Conservation (phyloP, 805 yeast species). For the Nakazawaea populi region DNA sequence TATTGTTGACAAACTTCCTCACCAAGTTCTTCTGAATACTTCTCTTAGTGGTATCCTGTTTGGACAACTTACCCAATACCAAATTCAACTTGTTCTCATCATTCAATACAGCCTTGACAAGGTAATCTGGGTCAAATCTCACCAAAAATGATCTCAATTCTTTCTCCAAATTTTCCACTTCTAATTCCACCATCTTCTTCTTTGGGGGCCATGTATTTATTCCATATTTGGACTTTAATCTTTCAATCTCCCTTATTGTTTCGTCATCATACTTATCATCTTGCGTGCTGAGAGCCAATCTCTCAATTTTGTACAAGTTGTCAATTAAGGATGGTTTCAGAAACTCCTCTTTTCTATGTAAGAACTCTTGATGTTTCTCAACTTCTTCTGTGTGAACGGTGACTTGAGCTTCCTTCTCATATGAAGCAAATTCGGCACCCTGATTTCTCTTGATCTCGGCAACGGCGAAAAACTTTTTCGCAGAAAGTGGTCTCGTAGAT, state of each 20-base stretch:
- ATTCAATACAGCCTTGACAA: conserved; percentile 16
- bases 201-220: conserved; percentile 42
- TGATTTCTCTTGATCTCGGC: conserved; percentile 86
- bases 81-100: conserved; percentile 23
- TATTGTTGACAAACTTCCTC: conserved; percentile 44
- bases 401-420: conserved; percentile 65
- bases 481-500: conserved; percentile 77
- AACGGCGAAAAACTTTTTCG: conserved; percentile 79
- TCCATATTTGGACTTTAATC: conserved; percentile 39
- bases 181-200: conserved; percentile 32
- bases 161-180: conserved; percentile 18
- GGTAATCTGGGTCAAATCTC: conserved; percentile 24
- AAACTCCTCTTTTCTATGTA: conserved; percentile 36
- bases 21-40: conserved; percentile 66
- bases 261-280: conserved; percentile 16
- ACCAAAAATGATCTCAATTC: conserved; percentile 29
- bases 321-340: conserved; percentile 20
- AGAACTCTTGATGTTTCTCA: conserved; percentile 46
- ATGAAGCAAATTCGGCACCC: conserved; percentile 87
- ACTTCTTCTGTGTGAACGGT: conserved; percentile 66
- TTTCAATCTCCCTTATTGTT: conserved; percentile 30
- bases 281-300: conserved; percentile 11
- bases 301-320: conserved; percentile 21
- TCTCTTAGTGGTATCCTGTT: conserved; percentile 35
- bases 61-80: conserved; percentile 29